These are phyloP conservation scores for Astathelohania contejeani DNA, from an alignment of 371 early-diverging fungal genomes.

Conservation along the genomic window DNA sequence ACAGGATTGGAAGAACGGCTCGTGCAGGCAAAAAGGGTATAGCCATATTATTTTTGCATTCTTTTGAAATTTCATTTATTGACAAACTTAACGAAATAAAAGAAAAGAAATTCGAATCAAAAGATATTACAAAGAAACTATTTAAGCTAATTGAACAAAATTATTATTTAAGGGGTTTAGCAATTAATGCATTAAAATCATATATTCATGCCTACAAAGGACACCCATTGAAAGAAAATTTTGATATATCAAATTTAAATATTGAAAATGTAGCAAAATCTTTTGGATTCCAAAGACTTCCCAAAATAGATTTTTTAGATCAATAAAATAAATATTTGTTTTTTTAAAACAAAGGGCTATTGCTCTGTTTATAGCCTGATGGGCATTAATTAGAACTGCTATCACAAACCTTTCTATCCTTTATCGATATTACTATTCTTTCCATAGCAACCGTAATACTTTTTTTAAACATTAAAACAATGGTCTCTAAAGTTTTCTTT, in stretches of 20 bases:
- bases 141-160: slow-evolving; percentile 77
- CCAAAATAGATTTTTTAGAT: slow-evolving; percentile 56
- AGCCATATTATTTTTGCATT: slow-evolving; percentile 75
- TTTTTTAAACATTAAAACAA: too few species aligned
- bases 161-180: slow-evolving; percentile 88
- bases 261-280: slow-evolving; percentile 72
- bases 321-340: too few species aligned
- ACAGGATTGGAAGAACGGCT: slow-evolving; percentile 91
- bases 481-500: too few species aligned
- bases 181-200: slow-evolving; percentile 81
- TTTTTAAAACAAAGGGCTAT: too few species aligned
- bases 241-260: slow-evolving; percentile 73
- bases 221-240: slow-evolving; percentile 78
- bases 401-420: too few species aligned
- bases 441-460: too few species aligned
- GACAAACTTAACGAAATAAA: slow-evolving; percentile 84
- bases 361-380: too few species aligned
- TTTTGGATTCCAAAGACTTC: slow-evolving; percentile 82
- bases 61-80: slow-evolving; percentile 78
- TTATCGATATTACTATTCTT: too few species aligned
- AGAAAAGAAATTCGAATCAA: slow-evolving; percentile 85
- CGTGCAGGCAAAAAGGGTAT: slow-evolving; percentile 72
- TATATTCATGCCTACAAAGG: slow-evolving; percentile 88
- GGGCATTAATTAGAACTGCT: too few species aligned
- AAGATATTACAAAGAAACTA: slow-evolving; percentile 75